Base-by-base conservation (phyloP, 2,329 filamentous ascomycete genomes). In the Gyromitra esculenta region DNA sequence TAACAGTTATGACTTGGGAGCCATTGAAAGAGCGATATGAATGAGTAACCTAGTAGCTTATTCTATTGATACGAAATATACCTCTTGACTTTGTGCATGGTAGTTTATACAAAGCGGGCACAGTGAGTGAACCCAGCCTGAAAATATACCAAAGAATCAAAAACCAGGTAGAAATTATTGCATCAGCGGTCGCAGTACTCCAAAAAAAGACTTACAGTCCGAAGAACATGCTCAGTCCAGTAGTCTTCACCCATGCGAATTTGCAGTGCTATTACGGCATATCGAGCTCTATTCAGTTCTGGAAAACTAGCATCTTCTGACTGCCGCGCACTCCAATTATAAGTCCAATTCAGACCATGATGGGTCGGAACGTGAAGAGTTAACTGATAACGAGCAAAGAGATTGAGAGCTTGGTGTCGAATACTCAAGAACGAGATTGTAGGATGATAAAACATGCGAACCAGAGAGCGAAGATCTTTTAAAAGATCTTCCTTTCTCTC, bases 401-500 rank as follows among this genome's bases (percentile, higher is more conserved):
- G 15, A 52, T 18, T n/a, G n/a, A 52, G n/a, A 18, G 48, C 48
- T n/a, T 52, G 48, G n/a, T 52, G 5, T 21, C 48, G 48, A 18
- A 18, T n/a, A 5, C 48, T 52, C n/a, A 1, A 21, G 15, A 7
- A 52, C 4, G 5, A n/a, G 15, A 8, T n/a, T 8, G 48, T 8
- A 5, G 18, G 48, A 5, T 18, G 48, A 8, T 52, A 52, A 21
- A n/a, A 18, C 48, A 21, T 52, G 48, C 48, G 48, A 8, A 52
- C 48, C 1, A 52, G n/a, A 25, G 48, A 52, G 48, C 48, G 48
- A 52, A 52, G 48, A 52, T 52, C 48, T 52, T n/a, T 52, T 9
- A 52, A 52, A 21, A 52, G 48, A 52, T 52, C 48, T 1, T 25
- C 18, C 18, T 9, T 52, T 52, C 18, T 52, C 18, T 52, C 48